Base-by-base conservation (phyloP, 306 rosid species). In the Begonia masoniana region DNA sequence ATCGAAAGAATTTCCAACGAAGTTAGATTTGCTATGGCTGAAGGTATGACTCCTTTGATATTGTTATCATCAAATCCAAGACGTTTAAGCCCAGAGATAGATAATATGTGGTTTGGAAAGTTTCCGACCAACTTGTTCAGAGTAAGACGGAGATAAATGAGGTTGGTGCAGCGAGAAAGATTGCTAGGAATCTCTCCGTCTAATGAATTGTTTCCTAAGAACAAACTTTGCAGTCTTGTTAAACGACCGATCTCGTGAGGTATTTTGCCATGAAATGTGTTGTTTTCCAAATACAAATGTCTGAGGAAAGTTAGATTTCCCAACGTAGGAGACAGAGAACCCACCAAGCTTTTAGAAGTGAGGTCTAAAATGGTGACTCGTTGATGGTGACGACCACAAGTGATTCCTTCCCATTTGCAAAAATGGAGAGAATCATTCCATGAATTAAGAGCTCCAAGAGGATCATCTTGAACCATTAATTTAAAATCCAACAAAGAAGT, bases 21-120 rank as follows among this genome's bases (percentile, higher is more conserved):
- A n/a, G 94, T 76, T 56, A 88, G 68, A 26, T 83, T 88, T 42
- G 76, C 80, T 24, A 88, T 43, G 35, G 74, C 9, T 10, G 55
- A 53, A n/a, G 92, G 84, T 6, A 84, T 56, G 47, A 48, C 16
- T 53, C 89, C 89, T 52, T 46, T 57, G 17, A 87, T 56, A 17
- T 36, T 55, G 68, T 85, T 85, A 55, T 21, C 24, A 0, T 2
- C 24, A 21, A 85, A 55, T 31, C 74, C 75, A 74, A 85, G 56
- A 13, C 70, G 76, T 63, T 21, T 21, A 21, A 21, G 24, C 24
- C 24, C 24, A 21, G 2, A 21, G 2, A 21, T 21, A 21, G 24
- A 21, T 21, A 2, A 2, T 3, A 2, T 21, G n/a, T n/a, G n/a
- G n/a, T 2, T 21, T 1, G 24, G 24, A 21, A 21, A 21, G 3